Evolutionary conservation across 1,284 basidiomycete genomes (phyloP).

Genomic region (Amylostereum chailletii): DNA sequence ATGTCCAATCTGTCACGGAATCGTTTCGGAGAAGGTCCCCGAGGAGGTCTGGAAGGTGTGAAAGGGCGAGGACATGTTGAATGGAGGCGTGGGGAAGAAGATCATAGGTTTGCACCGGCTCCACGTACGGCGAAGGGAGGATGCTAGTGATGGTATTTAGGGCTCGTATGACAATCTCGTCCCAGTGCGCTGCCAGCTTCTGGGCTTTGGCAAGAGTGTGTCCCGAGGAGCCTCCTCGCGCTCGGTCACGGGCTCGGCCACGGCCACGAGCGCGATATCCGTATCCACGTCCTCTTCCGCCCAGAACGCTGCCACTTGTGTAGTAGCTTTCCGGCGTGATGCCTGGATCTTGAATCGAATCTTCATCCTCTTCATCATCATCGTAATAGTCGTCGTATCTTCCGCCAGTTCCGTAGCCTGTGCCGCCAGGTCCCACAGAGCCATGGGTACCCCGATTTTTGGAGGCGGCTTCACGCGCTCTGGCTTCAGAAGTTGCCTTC

Average conservation of each 20-base stretch:
- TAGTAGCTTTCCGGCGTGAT: background rate
- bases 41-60: conserved; percentile 38
- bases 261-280: conserved; percentile 4
- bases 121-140: conserved; percentile 37
- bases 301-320: background rate
- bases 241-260: conserved; percentile 10
- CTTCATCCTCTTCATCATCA: background rate
- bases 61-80: conserved; percentile 30
- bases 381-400: background rate
- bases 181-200: conserved; percentile 25
- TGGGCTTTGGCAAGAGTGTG: background rate
- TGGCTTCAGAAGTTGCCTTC: conserved; percentile 26
- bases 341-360: background rate
- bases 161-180: conserved; percentile 30
- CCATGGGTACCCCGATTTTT: conserved; percentile 13
- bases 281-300: background rate
- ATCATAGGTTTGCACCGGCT: conserved; percentile 33
- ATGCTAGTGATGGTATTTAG: conserved; percentile 29
- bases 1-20: conserved; percentile 43
- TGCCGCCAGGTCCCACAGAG: conserved; percentile 40
- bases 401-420: conserved; percentile 33
- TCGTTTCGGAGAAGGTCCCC: conserved; percentile 41
- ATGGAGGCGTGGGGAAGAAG: conserved; percentile 39
- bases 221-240: background rate
- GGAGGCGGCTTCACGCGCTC: conserved; percentile 24